phyloP scores from a whole-genome alignment of 257 asterid genomes.

The Nicotiana knightiana region DNA sequence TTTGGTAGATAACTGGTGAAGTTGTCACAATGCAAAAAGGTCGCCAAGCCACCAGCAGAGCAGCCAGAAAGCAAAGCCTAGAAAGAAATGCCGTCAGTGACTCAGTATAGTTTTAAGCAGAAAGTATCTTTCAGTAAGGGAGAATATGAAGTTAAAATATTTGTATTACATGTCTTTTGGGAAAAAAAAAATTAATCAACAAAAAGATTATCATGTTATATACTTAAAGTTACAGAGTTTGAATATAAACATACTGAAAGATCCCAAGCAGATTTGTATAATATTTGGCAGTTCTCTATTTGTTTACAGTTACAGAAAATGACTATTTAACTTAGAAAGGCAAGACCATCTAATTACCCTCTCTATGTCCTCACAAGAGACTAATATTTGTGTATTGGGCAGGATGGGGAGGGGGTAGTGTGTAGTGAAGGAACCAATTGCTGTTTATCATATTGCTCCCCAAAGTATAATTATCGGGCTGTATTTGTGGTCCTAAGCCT shows the following conservation, averaged over 20 bases:
- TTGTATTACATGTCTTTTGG: not conserved
- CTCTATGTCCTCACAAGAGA: not conserved
- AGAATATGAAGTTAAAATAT: not conserved
- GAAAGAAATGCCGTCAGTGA: not conserved
- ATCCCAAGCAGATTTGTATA: not conserved
- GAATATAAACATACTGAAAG: not conserved
- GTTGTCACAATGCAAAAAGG: slow-evolving; percentile 79
- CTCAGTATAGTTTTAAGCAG: not conserved
- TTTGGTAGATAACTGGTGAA: slow-evolving; percentile 60
- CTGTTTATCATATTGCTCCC: not conserved
- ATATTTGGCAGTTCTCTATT: not conserved
- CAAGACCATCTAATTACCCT: not conserved
- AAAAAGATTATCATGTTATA: not conserved
- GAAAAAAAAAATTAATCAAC: not conserved
- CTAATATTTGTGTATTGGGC: not conserved
- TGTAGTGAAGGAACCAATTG: not conserved
- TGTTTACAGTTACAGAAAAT: not conserved
- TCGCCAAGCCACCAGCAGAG: slow-evolving; percentile 93
- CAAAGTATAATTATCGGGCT: not conserved
- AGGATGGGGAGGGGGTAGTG: not conserved
- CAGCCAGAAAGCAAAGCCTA: slow-evolving; percentile 96
- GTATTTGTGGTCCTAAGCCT: not conserved
- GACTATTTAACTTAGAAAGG: not conserved
- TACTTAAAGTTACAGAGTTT: not conserved
- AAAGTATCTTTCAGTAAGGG: not conserved